These are phyloP conservation scores for Ogataea paraovalis DNA, from an alignment of 805 yeast species.

Conservation along the genomic window DNA sequence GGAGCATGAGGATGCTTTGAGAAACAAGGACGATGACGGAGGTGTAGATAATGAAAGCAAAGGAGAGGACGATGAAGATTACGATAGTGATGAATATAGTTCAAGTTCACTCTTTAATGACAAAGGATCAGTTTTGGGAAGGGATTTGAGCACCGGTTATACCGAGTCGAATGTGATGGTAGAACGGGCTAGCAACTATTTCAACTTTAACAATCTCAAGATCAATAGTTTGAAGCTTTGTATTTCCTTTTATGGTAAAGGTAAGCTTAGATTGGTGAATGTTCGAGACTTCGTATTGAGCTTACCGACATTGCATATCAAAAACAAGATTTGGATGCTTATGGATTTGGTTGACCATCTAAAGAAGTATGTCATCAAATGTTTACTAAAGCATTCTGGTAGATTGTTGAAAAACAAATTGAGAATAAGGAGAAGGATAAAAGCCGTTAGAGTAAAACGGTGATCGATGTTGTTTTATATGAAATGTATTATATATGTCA, in stretches of 20 bases:
- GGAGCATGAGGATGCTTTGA: no score
- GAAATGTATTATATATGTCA: no score
- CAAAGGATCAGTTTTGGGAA: background rate
- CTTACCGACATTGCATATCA: constrained; percentile 57
- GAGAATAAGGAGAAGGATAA: constrained; percentile 13
- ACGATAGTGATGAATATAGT: constrained; percentile 2
- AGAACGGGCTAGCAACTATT: constrained; percentile 64
- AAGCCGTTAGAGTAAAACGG: constrained; percentile 3
- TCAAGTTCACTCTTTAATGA: constrained; percentile 6
- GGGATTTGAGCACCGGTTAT: background rate
- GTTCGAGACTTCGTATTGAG: constrained; percentile 67
- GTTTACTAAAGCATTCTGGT: constrained; percentile 65
- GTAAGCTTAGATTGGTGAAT: constrained; percentile 64
- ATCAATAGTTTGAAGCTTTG: constrained; percentile 50
- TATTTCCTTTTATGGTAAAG: constrained; percentile 75
- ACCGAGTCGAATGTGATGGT: constrained; percentile 54
- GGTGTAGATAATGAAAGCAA: constrained; percentile 11
- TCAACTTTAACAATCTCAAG: constrained; percentile 60
- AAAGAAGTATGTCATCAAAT: constrained; percentile 58
- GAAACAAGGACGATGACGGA: constrained; percentile 2
- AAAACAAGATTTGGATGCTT: constrained; percentile 66
- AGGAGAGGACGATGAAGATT: constrained; percentile 10
- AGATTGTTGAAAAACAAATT: constrained; percentile 76
- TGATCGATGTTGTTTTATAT: no score
- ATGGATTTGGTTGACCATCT: constrained; percentile 61